Base-by-base conservation (phyloP, 345 rosid genomes). In the Syzygium jambos region DNA sequence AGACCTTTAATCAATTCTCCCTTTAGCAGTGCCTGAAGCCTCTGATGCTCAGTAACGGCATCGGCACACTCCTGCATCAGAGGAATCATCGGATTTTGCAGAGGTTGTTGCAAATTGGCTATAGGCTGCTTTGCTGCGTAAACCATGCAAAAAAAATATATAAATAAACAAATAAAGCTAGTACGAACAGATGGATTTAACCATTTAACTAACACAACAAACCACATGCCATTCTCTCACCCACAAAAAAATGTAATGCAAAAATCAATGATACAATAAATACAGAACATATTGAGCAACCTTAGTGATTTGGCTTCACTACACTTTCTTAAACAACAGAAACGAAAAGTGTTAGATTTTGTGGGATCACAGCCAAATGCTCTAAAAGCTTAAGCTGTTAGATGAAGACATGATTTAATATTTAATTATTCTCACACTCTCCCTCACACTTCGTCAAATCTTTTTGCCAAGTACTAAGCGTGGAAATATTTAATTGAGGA, bases 1-100 rank as follows among this genome's bases (percentile, higher is more conserved):
- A 98, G 88, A 87, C 96, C 99, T 90, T 95, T 98, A 85, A 94
- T 95, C 97, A 97, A 95, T 87, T 96, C 99, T 85, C 98, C 99
- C 94, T 95, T 98, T 97, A 96, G 92, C 91, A 98, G 91, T 13
- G 94, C 90, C 52, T 91, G 95, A 88, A 98, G 99, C 93, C 94
- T 95, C 90, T 95, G 99, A 89, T 98, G 99, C 92, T 95, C 98
- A 13, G 96, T 95, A 89, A 96, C 92, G 55, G 97, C 98, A 95
- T 95, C 96, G 51, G 95, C 91, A 83, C 98, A 96, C 89, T 95
- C 95, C 93, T 95, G 98, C 95, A 97, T 95, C 78, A 92, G 51
- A 13, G 98, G 94, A 80, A 95, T 88, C 88, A 90, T 85, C 34
- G 96, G 94, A 90, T 94, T 96, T 91, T 93, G 97, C 89, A 91